Evolutionary conservation across 78 protist genomes (phyloP), one percentile per base, ranked within the genome.

Genomic region (Dictyostelium brefeldianum): DNA sequence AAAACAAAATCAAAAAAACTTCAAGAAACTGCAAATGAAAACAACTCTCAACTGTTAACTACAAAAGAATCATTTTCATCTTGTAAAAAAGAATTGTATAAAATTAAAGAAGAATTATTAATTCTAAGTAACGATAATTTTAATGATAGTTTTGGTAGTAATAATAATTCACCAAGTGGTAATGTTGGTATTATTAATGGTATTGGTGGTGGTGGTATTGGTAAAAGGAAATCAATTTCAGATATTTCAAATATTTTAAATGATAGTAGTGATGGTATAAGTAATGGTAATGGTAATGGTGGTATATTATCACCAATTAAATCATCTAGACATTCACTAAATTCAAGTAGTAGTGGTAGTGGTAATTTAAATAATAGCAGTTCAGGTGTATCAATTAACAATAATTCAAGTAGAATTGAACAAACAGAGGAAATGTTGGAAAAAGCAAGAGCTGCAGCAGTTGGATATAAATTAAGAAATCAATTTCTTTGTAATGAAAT

Each of bases 401-500:
- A 31, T 25, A 62, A 62, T 62, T 25, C 54, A 14, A 48, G 20
- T 5, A 56, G 43, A 25, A 22, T n/a, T 53, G 83, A 84, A 15
- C 91, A 84, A 59, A 29, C 47, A 29, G 93, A 87, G 22, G 93
- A 87, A 3, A 87, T 87, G 93, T 51, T 87, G 59, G 93, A 87
- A 14, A 74, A 65, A n/a, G 83, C 93, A 4, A 77, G 93, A 53
- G 25, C 93, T 0, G 93, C 93, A 0, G 79, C 78, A 20, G 70
- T 87, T 74, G 93, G 93, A 4, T 87, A 77, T 22, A n/a, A 75
- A 46, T 57, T 87, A 9, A 83, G 79, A 36, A 87, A 75, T 87
- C 93, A 77, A 48, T 87, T 87, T 27, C 41, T 87, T 4, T 64
- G 46, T 18, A 87, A 87, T 48, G 93, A 87, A 70, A 41, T 87